Evolutionary conservation across 2,329 filamentous ascomycete genomes (phyloP), one percentile per base, ranked within the genome.

Genomic region (Phaeosphaeriaceae sp.): DNA sequence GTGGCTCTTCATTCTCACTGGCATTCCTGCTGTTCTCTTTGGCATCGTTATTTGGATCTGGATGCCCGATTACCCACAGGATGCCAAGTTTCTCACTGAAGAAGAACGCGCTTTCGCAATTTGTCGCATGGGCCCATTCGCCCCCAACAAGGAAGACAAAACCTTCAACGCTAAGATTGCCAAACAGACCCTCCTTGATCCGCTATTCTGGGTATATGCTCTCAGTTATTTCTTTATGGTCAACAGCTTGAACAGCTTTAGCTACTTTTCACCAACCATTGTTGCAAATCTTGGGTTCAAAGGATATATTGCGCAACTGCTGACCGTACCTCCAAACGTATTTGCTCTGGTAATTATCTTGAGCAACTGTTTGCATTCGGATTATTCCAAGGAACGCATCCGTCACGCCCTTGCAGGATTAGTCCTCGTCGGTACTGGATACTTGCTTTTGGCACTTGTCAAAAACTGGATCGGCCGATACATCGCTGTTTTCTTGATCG

Each of bases 11-110:
- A 51, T 88, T 48, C 74, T 88, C 15, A 85, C 88, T 68, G 89
- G 89, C 6, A 74, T 88, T 2, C 76, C 84, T 0, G 91, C 89
- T 0, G 78, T 90, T 0, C 2, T 89, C 1, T 79, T 90, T 29
- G 89, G 87, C 1, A 49, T 87, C 8, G 68, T 78, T 0, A 88
- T 84, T 0, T 91, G 87, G 73, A 90, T 85, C 83, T 83, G 87
- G 74, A 88, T 93, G 2, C 83, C 89, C 55, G 87, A 94, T 67
- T 60, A 92, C 63, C 90, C 90, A 0, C 86, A 88, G 51, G 80
- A 88, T 37, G 89, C 89, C 15, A 83, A 71, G 6, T 94, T 93
- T 67, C 79, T 95, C 7, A 82, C 83, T 0, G 79, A 83, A 0
- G 80, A 82, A 6, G 89, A 94, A 60, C 86, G 88, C n/a, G 79